A percentile compares a stretch with the other conserved stretches of the same genome.
Conservation (phyloP, 495 filamentous ascomycete genomes). For the Aspergillus sparsus region DNA sequence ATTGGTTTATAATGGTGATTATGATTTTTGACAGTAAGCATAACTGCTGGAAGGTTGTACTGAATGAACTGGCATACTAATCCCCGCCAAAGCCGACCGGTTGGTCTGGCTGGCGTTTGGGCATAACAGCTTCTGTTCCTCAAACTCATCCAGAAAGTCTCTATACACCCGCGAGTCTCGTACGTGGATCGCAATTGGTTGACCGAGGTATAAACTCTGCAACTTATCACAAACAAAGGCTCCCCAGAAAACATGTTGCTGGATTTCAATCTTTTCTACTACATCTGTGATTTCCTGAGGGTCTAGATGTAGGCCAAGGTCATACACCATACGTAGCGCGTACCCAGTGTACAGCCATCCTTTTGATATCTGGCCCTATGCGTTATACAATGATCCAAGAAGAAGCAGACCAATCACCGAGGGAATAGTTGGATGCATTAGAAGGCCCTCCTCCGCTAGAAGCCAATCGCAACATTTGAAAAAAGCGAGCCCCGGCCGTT, state of each 20-base stretch:
- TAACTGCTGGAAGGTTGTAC: background rate
- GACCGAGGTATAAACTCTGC: constrained; percentile 38
- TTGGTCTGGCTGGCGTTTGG: background rate
- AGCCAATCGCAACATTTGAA: constrained; percentile 29
- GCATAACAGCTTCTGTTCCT: constrained; percentile 30
- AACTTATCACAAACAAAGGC: constrained; percentile 42
- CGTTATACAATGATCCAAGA: background rate
- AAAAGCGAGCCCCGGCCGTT: constrained; percentile 33
- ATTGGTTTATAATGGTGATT: background rate
- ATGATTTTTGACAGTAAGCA: background rate
- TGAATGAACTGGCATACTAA: background rate
- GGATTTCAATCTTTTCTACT: constrained; percentile 38
- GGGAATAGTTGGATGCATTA: background rate
- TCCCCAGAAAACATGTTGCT: constrained; percentile 42
- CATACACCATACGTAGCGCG: constrained; percentile 42
- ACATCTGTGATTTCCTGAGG: constrained; percentile 21
- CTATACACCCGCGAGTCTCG: constrained; percentile 23
- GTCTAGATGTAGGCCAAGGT: background rate
- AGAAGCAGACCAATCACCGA: background rate
- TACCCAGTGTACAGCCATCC: constrained; percentile 32
- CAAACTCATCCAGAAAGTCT: constrained; percentile 27
- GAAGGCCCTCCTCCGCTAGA: constrained; percentile 18
- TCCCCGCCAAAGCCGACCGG: background rate
- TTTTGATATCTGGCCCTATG: constrained; percentile 1
- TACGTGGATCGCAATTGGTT: constrained; percentile 24